Conservation (phyloP, 176 grass and related monocot species). For the Tillandsia fasciculata region DNA sequence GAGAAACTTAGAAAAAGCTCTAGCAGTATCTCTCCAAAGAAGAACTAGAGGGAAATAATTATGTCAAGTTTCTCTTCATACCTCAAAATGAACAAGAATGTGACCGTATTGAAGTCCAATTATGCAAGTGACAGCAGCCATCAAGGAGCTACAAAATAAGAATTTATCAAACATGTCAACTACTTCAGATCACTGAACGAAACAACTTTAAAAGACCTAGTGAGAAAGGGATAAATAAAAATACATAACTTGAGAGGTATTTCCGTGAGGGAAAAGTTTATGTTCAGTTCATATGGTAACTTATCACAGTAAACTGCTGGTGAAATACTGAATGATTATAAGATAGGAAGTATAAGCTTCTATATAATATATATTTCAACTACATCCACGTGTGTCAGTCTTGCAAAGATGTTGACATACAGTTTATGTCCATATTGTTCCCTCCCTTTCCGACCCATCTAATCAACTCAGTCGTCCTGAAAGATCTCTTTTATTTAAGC, state of each 20-base stretch:
- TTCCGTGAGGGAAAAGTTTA: neutral
- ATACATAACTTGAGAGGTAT: neutral
- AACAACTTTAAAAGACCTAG: neutral
- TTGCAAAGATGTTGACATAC: no score
- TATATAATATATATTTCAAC: no score
- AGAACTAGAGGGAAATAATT: neutral
- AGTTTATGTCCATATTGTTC: no score
- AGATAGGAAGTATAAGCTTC: no score
- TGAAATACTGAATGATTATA: no score
- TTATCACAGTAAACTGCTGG: no score
- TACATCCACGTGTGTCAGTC: no score
- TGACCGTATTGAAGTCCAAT: conserved; percentile 94
- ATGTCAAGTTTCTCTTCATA: conserved; percentile 15
- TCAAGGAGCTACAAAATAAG: conserved; percentile 52
- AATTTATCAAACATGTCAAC: neutral
- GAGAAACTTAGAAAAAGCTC: neutral
- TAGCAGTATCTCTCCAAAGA: neutral
- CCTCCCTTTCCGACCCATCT: no score
- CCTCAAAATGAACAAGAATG: conserved; percentile 75
- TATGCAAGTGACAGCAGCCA: conserved; percentile 86
- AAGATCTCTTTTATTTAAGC: no score
- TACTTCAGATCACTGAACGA: neutral
- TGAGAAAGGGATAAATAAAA: neutral
- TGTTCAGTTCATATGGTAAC: no score
- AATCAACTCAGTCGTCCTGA: no score